These are phyloP conservation scores for Leptodermis oblonga DNA, from an alignment of 257 asterid species.

Conservation along the genomic window DNA sequence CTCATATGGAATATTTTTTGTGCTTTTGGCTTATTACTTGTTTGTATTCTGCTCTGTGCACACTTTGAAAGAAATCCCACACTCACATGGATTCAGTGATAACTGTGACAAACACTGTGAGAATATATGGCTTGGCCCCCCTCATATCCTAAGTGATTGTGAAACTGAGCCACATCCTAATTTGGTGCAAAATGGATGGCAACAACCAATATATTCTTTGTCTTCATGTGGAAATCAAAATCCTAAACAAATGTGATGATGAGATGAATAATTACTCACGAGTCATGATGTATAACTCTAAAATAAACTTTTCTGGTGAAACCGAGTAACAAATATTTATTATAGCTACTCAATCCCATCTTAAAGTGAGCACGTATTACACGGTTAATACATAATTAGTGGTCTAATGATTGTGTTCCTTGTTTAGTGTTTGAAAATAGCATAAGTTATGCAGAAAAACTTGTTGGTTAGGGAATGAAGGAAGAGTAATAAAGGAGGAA, in stretches of 20 bases:
- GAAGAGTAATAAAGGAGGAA: not conserved
- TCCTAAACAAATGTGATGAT: not conserved
- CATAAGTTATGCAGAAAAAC: not conserved
- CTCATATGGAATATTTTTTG: not conserved
- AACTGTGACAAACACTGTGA: too few species aligned
- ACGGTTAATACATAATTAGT: too few species aligned
- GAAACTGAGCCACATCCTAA: slow-evolving; percentile 4
- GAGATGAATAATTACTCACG: not conserved
- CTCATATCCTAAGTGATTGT: too few species aligned
- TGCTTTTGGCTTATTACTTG: slow-evolving; percentile 58
- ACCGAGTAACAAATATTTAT: too few species aligned
- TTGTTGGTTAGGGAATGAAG: slow-evolving; percentile 16
- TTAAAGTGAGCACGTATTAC: too few species aligned
- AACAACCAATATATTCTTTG: not conserved
- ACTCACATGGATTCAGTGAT: slow-evolving; percentile 42
- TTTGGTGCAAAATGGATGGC: not conserved
- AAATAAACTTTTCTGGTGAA: too few species aligned
- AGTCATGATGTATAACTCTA: too few species aligned
- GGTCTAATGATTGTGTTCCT: not conserved
- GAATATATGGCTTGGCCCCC: too few species aligned
- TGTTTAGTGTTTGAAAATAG: too few species aligned
- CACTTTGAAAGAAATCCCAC: slow-evolving; percentile 27
- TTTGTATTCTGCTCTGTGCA: slow-evolving; percentile 17
- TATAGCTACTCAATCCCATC: too few species aligned
- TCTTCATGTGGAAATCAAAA: not conserved